Percentiles rank a stretch among this genome's conserved stretches.
Conservation (phyloP, 257 asterid genomes). For the Asclepias syriaca region DNA sequence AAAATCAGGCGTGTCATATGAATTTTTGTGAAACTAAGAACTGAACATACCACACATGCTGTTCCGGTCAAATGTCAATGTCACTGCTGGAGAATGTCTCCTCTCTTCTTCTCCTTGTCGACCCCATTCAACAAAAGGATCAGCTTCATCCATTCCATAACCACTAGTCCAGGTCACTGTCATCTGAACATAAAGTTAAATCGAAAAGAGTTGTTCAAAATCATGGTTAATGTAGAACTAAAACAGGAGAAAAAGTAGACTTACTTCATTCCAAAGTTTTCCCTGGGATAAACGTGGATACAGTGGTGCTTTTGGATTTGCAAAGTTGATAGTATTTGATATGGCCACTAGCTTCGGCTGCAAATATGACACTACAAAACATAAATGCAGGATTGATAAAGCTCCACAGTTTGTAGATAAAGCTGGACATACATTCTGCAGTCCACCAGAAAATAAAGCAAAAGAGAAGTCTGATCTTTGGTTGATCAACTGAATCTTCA, state of each 20-base stretch:
- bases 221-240: no score
- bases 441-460: slow-evolving; percentile 73
- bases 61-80: slow-evolving; percentile 67
- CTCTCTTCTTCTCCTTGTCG: slow-evolving; percentile 45
- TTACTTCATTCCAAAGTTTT: slow-evolving; percentile 72
- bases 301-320: slow-evolving; percentile 70
- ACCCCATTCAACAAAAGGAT: slow-evolving; percentile 87
- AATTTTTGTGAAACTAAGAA: background rate
- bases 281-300: slow-evolving; percentile 90
- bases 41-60: slow-evolving; percentile 77
- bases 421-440: slow-evolving; percentile 37
- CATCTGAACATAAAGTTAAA: slow-evolving; percentile 44
- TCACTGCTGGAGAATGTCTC: slow-evolving; percentile 61
- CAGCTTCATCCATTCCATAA: slow-evolving; percentile 47
- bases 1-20: no score
- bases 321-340: slow-evolving; percentile 50
- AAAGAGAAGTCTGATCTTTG: slow-evolving; percentile 78
- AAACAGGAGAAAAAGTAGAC: slow-evolving; percentile 9
- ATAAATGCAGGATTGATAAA: no score
- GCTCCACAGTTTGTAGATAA: background rate
- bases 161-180: slow-evolving; percentile 98
- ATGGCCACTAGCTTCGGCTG: slow-evolving; percentile 80
- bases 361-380: background rate
- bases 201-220: background rate
- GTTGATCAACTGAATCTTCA: slow-evolving; percentile 71